These are phyloP conservation scores for Trichoderma harzianum DNA, from an alignment of 2,329 filamentous ascomycete genomes.

Conservation along the genomic window DNA sequence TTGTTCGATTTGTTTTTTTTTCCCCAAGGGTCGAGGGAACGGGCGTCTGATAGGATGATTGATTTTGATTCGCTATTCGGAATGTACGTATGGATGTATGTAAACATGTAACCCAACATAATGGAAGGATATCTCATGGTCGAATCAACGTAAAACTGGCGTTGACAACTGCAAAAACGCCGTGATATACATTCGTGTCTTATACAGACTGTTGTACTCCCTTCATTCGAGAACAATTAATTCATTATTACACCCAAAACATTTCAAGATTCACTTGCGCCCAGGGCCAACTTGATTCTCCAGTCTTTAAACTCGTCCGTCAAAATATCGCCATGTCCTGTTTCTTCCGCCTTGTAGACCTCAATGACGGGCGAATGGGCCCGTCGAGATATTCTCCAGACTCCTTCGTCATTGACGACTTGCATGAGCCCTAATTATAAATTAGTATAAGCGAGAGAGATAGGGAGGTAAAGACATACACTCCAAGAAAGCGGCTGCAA, in stretches of 20 bases:
- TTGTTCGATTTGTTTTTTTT: neutral
- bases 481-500: slow-evolving; percentile 71
- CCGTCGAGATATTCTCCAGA: slow-evolving; percentile 73
- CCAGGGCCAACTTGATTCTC: slow-evolving; percentile 54
- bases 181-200: neutral
- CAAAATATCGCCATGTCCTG: slow-evolving; percentile 72
- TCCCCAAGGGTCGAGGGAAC: neutral
- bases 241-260: neutral
- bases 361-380: slow-evolving; percentile 65
- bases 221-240: neutral
- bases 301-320: slow-evolving; percentile 76
- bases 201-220: neutral
- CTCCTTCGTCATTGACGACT: slow-evolving; percentile 64
- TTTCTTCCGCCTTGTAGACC: slow-evolving; percentile 68
- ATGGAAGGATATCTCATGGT: neutral
- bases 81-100: neutral
- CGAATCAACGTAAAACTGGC: neutral
- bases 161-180: neutral
- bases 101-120: neutral
- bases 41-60: neutral
- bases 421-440: slow-evolving; percentile 56
- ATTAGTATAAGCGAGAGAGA: neutral
- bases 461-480: slow-evolving; percentile 50
- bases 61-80: neutral
- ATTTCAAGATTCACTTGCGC: neutral